Evolutionary conservation across 1,284 basidiomycete genomes (phyloP).

Genomic region (Pholiota adiposa): DNA sequence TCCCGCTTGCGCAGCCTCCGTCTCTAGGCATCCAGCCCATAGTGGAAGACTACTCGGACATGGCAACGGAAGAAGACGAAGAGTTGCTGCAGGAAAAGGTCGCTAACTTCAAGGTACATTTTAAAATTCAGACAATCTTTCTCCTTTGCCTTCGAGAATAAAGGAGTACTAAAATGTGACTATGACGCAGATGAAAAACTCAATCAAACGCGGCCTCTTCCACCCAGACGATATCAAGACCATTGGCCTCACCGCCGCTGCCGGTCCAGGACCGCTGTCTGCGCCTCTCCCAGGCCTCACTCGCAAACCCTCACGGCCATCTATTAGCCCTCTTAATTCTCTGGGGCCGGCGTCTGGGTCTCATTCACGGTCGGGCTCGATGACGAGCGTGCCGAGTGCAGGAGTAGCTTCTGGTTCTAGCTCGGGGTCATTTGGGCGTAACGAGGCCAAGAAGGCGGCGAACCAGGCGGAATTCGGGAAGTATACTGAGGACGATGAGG

Average conservation of each 20-base stretch:
- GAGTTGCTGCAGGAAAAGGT: slow-evolving; percentile 75
- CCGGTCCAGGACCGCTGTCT: slow-evolving; percentile 59
- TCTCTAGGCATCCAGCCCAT: slow-evolving; percentile 64
- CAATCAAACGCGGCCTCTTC: slow-evolving; percentile 73
- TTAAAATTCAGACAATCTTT: not conserved
- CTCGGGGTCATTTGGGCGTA: slow-evolving; percentile 57
- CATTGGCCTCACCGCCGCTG: slow-evolving; percentile 50
- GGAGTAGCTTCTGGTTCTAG: slow-evolving; percentile 33
- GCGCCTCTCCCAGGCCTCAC: slow-evolving; percentile 61
- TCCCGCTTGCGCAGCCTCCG: slow-evolving; percentile 65
- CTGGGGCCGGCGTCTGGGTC: slow-evolving; percentile 31
- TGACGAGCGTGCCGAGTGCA: slow-evolving; percentile 40
- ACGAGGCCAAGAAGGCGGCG: slow-evolving; percentile 57
- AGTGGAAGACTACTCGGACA: slow-evolving; percentile 90
- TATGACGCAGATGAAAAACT: slow-evolving; percentile 64
- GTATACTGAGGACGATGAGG: slow-evolving; percentile 84
- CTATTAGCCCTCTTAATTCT: slow-evolving; percentile 29
- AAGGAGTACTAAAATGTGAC: slow-evolving; percentile 1
- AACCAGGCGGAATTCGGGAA: slow-evolving; percentile 74
- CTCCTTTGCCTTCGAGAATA: not conserved
- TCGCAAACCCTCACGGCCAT: slow-evolving; percentile 52
- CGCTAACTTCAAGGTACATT: slow-evolving; percentile 75
- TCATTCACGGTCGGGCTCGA: slow-evolving; percentile 62
- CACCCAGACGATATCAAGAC: slow-evolving; percentile 89
- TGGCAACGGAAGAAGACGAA: slow-evolving; percentile 78